These are phyloP conservation scores for Macrocybe gigantea DNA, from an alignment of 768 basidiomycete genomes.

Conservation along the genomic window DNA sequence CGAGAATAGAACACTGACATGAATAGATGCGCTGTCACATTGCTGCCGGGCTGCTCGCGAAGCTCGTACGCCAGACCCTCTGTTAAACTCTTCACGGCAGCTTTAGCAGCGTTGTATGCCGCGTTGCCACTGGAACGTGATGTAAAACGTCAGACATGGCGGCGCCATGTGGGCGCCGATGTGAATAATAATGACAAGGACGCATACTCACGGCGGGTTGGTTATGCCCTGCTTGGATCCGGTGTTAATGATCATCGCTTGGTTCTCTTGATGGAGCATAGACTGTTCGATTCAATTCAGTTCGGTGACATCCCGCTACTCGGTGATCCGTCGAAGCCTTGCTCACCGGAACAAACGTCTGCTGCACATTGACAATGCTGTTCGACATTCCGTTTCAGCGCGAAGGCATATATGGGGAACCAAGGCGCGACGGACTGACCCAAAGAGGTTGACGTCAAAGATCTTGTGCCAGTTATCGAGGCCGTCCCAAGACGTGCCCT, in stretches of 20 bases:
- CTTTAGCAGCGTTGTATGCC: conserved; percentile 72
- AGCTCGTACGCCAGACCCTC: conserved; percentile 66
- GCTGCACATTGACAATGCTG: conserved; percentile 79
- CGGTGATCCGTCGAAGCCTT: background rate
- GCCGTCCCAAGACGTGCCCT: conserved; percentile 64
- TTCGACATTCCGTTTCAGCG: conserved; percentile 1
- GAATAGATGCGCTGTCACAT: conserved; percentile 88
- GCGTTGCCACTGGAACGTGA: conserved; percentile 61
- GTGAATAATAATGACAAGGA: background rate
- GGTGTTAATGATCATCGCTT: conserved; percentile 76
- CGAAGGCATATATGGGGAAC: background rate
- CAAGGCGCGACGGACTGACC: conserved; percentile 37
- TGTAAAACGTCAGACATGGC: too few relatives aligned
- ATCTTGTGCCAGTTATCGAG: conserved; percentile 69
- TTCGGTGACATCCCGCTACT: background rate
- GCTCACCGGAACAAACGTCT: conserved; percentile 72
- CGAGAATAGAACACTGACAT: conserved; percentile 50
- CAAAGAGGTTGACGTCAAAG: conserved; percentile 74
- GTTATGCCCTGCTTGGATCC: conserved; percentile 97
- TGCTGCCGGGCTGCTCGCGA: conserved; percentile 53
- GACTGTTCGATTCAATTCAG: conserved; percentile 25
- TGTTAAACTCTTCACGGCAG: conserved; percentile 60
- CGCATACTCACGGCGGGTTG: conserved; percentile 76
- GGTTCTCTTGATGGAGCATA: conserved; percentile 83
- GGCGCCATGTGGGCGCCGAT: too few relatives aligned